Evolutionary conservation across 805 yeast species (phyloP), one percentile per base, ranked within the genome.

Genomic region (Cephaloascus fragrans): DNA sequence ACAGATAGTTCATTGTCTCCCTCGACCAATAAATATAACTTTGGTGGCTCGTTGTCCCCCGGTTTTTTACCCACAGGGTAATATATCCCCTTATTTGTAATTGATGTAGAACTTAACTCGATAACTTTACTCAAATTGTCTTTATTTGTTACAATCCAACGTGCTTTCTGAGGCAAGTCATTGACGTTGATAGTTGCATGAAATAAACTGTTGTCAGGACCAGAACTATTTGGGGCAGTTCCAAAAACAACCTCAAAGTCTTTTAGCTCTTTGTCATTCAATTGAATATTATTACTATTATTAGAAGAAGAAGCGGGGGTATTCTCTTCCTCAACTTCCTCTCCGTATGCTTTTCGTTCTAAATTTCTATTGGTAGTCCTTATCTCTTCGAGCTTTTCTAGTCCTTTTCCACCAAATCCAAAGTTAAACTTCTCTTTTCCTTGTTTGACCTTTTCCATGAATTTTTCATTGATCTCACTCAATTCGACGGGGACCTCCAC

Each of bases 351-450:
- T 41, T 61, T 62, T 39, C 75, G 59, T 48, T 80, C 82, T 23
- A 69, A 41, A 39, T 63, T 64, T 43, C 74, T 62, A 35, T 71
- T 65, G 36, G 66, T 66, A 34, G 73, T 72, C 41, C 93, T 60
- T 5, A 68, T 56, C 42, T 77, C 75, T 43, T 85, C 89, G 33
- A 89, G 61, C 44, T 81, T 82, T 34, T 81, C 90, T 38, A 89
- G 66, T 2, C 97, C 97, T 47, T 83, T 81, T 17, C 98, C 98
- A 3, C 96, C 95, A 62, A 88, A 93, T 0, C 98, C 98, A 39
- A 77, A 73, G 19, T 75, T 71, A 41, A 74, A 67, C 52, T 70
- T 80, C 26, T 63, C 75, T 39, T 80, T 77, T 0, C 95, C 96
- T 2, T 63, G 53, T 44, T 78, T 77, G 43, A 85, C 67, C 41